Evolutionary conservation across 495 filamentous ascomycete species (phyloP), one percentile per base, ranked within the genome.

Genomic region (Penicillium waksmanii): DNA sequence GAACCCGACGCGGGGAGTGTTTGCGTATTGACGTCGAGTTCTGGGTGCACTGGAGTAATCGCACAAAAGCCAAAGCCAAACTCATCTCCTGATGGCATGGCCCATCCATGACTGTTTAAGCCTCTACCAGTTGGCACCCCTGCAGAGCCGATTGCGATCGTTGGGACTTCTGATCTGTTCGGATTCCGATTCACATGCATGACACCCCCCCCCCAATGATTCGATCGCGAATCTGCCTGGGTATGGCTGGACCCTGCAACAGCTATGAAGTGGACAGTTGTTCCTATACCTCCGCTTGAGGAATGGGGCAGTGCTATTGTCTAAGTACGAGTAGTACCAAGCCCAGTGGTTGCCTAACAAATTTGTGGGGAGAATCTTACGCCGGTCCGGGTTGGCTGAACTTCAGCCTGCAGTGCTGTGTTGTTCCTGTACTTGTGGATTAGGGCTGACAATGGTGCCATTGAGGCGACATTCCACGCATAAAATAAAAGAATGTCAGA

Each of bases 51-150:
- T 17, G 36, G 53, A 25, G 54, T n/a, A 40, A 53, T 54, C 18
- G 12, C 34, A 13, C 27, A 42, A 62, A 62, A 62, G 19, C 49
- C 49, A 62, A 62, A 62, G 19, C 49, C 49, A 62, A 62, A 55
- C 40, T 38, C 42, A 13, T 44, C 42, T 17, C 3, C 2, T 3
- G 15, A 19, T 19, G 2, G 17, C 6, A 17, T 9, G 40, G 40
- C n/a, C 11, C 12, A 43, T 54, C 43, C 53, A 47, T 46, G 49
- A 34, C 27, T 47, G 49, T 47, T 52, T 18, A 54, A 46, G 43
- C 49, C 33, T 48, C 35, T 44, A 27, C 40, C 21, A 25, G 47
- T 34, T 38, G 46, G 33, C 21, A 46, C 36, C 56, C 56, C 52
- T 54, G 42, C 46, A 40, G 53, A 50, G 43, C 21, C 43, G 56